Conservation (phyloP, 306 rosid genomes). For the Sechiopsis laciniata region DNA sequence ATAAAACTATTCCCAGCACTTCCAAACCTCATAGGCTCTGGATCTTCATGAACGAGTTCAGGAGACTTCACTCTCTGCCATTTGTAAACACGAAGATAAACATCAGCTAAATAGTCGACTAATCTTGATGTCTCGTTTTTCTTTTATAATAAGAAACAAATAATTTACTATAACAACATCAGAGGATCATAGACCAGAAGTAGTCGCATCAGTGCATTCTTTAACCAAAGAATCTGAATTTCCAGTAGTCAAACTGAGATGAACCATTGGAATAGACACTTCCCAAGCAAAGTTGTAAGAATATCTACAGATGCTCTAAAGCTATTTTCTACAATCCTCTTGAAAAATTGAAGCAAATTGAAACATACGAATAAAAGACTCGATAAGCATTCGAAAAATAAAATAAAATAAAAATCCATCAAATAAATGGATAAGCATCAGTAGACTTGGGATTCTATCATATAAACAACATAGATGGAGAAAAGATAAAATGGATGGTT, state of each 20-base stretch:
- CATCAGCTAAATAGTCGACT: not conserved
- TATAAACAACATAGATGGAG: not conserved
- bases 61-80: constrained; percentile 68
- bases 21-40: constrained; percentile 55
- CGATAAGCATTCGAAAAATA: not conserved
- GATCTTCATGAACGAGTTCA: constrained; percentile 58
- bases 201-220: not conserved
- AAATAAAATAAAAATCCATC: not conserved
- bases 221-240: not conserved
- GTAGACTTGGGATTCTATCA: not conserved
- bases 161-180: not conserved
- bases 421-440: not conserved
- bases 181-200: not conserved
- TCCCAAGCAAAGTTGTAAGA: not conserved
- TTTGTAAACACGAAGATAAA: constrained; percentile 4
- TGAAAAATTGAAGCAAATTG: not conserved
- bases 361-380: not conserved
- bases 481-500: not conserved
- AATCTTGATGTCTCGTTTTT: not conserved
- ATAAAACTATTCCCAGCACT: constrained; percentile 43
- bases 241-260: not conserved
- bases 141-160: not conserved
- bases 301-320: constrained; percentile 1
- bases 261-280: not conserved
- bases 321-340: not conserved